phyloP scores from a whole-genome alignment of 2,329 filamentous ascomycete genomes.

The Parasarocladium wereldwijsianum region DNA sequence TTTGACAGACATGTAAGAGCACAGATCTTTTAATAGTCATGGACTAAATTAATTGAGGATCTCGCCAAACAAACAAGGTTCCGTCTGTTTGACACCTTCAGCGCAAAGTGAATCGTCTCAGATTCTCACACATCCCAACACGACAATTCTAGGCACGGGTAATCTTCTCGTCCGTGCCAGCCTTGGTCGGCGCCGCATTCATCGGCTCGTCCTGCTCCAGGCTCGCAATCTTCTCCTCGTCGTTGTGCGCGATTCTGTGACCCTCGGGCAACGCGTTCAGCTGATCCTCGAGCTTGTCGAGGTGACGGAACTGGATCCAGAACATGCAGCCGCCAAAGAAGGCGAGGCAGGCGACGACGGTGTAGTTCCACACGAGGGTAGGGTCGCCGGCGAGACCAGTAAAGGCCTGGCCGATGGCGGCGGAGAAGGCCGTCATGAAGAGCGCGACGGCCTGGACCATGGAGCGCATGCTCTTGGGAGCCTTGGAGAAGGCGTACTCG shows the following conservation, averaged over 20 bases:
- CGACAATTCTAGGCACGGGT: no score
- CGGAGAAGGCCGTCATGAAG: conserved; percentile 54
- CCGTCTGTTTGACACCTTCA: no score
- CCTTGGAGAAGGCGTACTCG: conserved; percentile 65
- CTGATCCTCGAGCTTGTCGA: conserved; percentile 51
- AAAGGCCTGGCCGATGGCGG: conserved; percentile 50
- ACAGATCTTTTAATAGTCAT: no score
- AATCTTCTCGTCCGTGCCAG: no score
- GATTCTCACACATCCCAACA: no score
- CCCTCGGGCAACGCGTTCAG: conserved; percentile 42
- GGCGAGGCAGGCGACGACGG: conserved; percentile 48
- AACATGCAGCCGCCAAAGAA: conserved; percentile 50
- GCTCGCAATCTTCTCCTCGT: conserved; percentile 4
- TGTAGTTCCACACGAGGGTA: conserved; percentile 61
- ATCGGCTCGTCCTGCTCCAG: conserved; percentile 1
- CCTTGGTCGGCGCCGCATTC: no score
- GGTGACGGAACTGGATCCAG: conserved; percentile 45
- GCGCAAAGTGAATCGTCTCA: no score
- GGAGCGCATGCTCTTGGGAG: conserved; percentile 62
- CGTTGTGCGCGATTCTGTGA: conserved; percentile 3
- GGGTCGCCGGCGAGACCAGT: conserved; percentile 37
- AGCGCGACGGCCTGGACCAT: conserved; percentile 54
- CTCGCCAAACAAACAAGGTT: no score
- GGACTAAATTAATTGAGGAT: no score
- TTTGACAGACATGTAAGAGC: no score